Percentiles rank a stretch among this genome's conserved stretches.
These are phyloP conservation scores for Amesomyces nigricolor DNA, from an alignment of 2,329 filamentous ascomycete genomes.

Conservation along the genomic window DNA sequence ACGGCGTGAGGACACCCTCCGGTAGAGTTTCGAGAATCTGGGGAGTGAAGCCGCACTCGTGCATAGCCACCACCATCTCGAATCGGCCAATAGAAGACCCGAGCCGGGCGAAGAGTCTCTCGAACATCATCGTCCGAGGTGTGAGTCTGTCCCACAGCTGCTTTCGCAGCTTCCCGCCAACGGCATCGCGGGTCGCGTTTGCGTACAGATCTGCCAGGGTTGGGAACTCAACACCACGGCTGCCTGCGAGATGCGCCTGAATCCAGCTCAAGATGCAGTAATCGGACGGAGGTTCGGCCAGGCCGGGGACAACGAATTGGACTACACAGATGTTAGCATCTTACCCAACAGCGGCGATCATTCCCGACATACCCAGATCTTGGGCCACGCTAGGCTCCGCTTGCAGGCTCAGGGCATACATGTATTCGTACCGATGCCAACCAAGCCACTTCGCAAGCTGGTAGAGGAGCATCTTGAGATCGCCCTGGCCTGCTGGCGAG, in stretches of 20 bases:
- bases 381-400: conserved; percentile 38
- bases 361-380: conserved; percentile 35
- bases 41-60: conserved; percentile 60
- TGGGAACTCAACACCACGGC: conserved; percentile 35
- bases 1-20: conserved; percentile 71
- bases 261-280: conserved; percentile 49
- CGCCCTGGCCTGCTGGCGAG: conserved; percentile 39
- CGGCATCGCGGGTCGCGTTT: conserved; percentile 32
- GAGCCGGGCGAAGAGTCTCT: conserved; percentile 58
- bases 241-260: conserved; percentile 40
- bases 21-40: conserved; percentile 75
- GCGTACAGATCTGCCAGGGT: conserved; percentile 44
- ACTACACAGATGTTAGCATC: conserved; percentile 11
- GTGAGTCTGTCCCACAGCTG: conserved; percentile 45
- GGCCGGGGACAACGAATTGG: neutral
- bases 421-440: conserved; percentile 50
- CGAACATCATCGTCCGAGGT: conserved; percentile 65
- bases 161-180: conserved; percentile 34
- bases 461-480: conserved; percentile 67
- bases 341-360: neutral
- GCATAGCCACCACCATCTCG: conserved; percentile 68
- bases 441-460: conserved; percentile 79
- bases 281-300: conserved; percentile 29
- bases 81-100: conserved; percentile 46
- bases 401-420: conserved; percentile 51